Evolutionary conservation across 345 rosid species (phyloP), one percentile per base, ranked within the genome.

Genomic region (Tarenaya hassleriana): DNA sequence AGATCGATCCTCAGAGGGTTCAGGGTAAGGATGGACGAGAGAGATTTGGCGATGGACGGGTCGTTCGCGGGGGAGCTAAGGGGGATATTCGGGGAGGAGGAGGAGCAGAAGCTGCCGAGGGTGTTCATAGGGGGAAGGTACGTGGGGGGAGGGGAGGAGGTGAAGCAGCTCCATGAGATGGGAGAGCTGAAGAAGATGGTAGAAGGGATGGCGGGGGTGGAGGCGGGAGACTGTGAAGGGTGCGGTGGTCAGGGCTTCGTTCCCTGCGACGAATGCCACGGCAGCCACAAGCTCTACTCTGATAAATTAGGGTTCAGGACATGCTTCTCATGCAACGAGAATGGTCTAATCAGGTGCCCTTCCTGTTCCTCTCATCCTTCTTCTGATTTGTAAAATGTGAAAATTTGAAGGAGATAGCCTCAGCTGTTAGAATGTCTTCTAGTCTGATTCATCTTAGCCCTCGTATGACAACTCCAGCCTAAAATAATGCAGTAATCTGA

Each of bases 91-190:
- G 64, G 67, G 8, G 56, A 16, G 2, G 2, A 12, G 9, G 34
- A 48, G 13, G 39, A 39, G 58, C 35, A 63, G 57, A 57, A 60
- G 48, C 41, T 91, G 45, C 98, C 98, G 5, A 60, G 80, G 33
- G 95, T 91, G 0, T 91, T 87, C 47, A 82, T 91, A 34, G 92
- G 89, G 4, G 96, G 98, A 0, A 58, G 78, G 50, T 87, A 84
- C 74, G 29, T 91, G 1, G 98, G 95, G 4, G 96, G 98, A 7
- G 96, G 83, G 0, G 89, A 91, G 56, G 98, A 87, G 73, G 67
- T 82, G n/a, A 52, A 51, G 37, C 80, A 75, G 60, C 72, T 91
- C 2, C 73, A 91, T 76, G 98, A 87, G 78, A 43, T 73, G 4
- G 96, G 98, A 1, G 95, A 87, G 73, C 86, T 91, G 40, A 87